A percentile compares a stretch with the other conserved stretches of the same genome.
Conservation (phyloP, 768 basidiomycete genomes). For the Pleurotus cornucopiae region DNA sequence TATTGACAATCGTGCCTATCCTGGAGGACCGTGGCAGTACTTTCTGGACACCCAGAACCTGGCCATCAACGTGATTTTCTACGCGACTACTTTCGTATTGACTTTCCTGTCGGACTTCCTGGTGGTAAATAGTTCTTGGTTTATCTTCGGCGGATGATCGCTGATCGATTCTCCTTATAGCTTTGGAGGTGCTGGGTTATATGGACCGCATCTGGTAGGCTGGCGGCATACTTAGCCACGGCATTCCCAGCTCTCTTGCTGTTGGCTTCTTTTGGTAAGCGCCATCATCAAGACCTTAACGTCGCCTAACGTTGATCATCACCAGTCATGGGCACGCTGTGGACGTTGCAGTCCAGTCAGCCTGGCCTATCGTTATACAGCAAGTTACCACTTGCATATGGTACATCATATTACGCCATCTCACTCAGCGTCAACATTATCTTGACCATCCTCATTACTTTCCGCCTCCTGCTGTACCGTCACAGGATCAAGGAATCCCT, state of each 20-base stretch:
- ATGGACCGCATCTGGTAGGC: slow-evolving; percentile 32
- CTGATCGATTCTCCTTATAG: slow-evolving; percentile 14
- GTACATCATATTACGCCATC: slow-evolving; percentile 33
- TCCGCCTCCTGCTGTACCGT: slow-evolving; percentile 30
- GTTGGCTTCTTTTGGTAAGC: slow-evolving; percentile 22
- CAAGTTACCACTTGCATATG: slow-evolving; percentile 27
- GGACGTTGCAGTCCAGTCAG: slow-evolving; percentile 38
- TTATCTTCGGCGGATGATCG: background rate
- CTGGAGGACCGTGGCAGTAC: slow-evolving; percentile 40
- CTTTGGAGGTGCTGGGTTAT: slow-evolving; percentile 46
- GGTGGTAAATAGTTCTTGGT: slow-evolving; percentile 24
- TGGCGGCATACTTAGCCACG: slow-evolving; percentile 25
- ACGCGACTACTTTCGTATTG: slow-evolving; percentile 36
- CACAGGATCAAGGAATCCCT: slow-evolving; percentile 22
- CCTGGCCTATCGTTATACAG: slow-evolving; percentile 37
- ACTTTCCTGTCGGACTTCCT: slow-evolving; percentile 39
- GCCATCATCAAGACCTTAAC: background rate
- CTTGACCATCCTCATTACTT: slow-evolving; percentile 33
- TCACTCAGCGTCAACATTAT: slow-evolving; percentile 38
- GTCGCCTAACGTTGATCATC: too few relatives aligned
- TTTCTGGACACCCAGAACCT: slow-evolving; percentile 37
- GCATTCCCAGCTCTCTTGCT: slow-evolving; percentile 32
- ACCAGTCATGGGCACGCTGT: slow-evolving; percentile 37
- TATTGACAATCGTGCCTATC: slow-evolving; percentile 36
- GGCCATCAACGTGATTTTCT: slow-evolving; percentile 39